Base-by-base conservation (phyloP, 305 asterid genomes). In the Fraxinus paxiana region DNA sequence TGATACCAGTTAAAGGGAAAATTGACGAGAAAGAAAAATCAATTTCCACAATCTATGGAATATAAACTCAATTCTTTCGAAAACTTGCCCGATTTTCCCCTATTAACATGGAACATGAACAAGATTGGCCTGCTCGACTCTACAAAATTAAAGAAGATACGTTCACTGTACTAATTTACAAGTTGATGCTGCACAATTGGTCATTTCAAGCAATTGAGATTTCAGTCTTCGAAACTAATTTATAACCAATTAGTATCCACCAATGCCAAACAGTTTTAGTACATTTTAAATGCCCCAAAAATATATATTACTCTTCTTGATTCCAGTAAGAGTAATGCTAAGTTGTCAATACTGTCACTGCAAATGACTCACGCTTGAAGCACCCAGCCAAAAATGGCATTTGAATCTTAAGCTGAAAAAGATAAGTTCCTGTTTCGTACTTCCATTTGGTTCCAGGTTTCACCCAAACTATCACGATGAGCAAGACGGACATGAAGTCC, bases 391-490 rank as follows among this genome's bases (percentile, higher is more conserved):
- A 3, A 76, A 20, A 76, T 69, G 83, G 82, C 79, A 79, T 59
- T 22, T 77, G 63, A 65, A 77, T 48, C 38, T 76, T 82, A 80
- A 82, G 75, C 85, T 75, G 78, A 81, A 35, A 74, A 81, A 56
- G 33, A 70, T 8, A 28, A 54, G 74, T 73, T 43, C 76, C 73
- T 79, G 81, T 72, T 71, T 83, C 76, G 15, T 26, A 3, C 63
- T 41, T 74, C 81, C 82, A 85, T 79, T 73, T 80, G 81, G 78
- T 82, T 84, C 90, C 78, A n/a, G 79, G 83, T 15, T 83, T 79
- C 84, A 82, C 83, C 85, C 79, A 54, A 80, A 82, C 72, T 38
- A 83, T 82, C 76, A 54, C 84, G 77, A 70, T 59, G 59, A 79
- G 79, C 59, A 79, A 81, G 81, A 87, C 76, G 80, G 76, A 34